Evolutionary conservation across 1,139 yeast genomes (phyloP), one percentile per base, ranked within the genome.

Genomic region (Barnettozyma hawaiiensis): DNA sequence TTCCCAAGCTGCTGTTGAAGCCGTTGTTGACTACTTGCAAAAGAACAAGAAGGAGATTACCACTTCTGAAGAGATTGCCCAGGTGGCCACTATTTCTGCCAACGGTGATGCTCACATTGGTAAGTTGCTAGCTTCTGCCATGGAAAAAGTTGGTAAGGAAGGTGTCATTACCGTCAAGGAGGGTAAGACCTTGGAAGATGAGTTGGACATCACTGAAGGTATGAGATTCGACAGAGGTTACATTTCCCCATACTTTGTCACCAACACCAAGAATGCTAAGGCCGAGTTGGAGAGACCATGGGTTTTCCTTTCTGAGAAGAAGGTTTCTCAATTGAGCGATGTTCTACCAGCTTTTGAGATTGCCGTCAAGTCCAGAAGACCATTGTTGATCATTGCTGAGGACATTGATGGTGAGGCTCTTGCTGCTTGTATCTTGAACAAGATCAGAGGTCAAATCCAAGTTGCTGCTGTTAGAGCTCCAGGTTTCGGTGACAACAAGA

Each of bases 131-230:
- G 97, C 98, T 47, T 81, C 85, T 47, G 98, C 98, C 59, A 92
- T 92, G 98, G 98, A 90, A 73, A 92, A 92, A 71, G 98, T 92
- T 50, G 98, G 98, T 62, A 94, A 92, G 71, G 98, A 92, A 70
- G 98, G 98, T 76, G 98, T 92, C 51, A 92, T 92, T 65, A 92
- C 98, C 58, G 96, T 92, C 62, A 82, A 85, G 75, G 97, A 90
- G 70, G 97, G 97, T 62, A 89, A 87, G 76, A 90, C 97, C 56
- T 76, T 90, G 63, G 96, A 87, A 69, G 97, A 90, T 65, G 96
- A 90, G 69, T 80, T 90, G 61, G 97, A 90, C 70, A 96, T 90
- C 54, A 92, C 97, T 53, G 98, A 92, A 73, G 98, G 98, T 73
- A 92, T 92, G 98, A 84, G 92, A 71, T 92, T 94, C 61, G 98